Percentiles rank a stretch among this genome's conserved stretches.
Evolutionary conservation across 2,329 filamentous ascomycete genomes (phyloP).

Genomic region (Penicillium psychrosexuale): DNA sequence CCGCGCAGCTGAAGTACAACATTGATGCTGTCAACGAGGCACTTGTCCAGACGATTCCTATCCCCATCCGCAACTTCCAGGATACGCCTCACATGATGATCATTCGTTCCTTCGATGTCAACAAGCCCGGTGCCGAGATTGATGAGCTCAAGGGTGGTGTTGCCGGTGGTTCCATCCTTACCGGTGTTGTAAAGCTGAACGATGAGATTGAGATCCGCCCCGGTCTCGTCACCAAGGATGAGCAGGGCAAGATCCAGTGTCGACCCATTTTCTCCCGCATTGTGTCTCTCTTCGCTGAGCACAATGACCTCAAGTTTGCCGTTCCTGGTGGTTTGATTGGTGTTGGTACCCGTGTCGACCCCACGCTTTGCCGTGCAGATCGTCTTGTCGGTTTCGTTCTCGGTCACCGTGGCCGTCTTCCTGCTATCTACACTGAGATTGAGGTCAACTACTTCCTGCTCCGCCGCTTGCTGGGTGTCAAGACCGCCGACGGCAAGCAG

Average conservation of each 20-base stretch:
- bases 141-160: constrained; percentile 98
- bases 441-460: constrained; percentile 99
- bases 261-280: constrained; percentile 95
- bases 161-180: constrained; percentile 92
- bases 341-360: constrained; percentile 96
- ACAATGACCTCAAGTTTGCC: constrained; percentile 97
- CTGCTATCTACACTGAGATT: constrained; percentile 96
- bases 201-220: constrained; percentile 98
- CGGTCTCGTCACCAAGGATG: constrained; percentile 96
- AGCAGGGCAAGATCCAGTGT: constrained; percentile 90
- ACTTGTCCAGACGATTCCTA: constrained; percentile 90
- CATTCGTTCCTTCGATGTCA: constrained; percentile 98
- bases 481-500: constrained; percentile 97
- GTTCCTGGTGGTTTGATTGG: constrained; percentile 96
- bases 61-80: constrained; percentile 86
- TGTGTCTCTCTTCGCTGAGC: constrained; percentile 92
- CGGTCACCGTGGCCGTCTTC: constrained; percentile 86
- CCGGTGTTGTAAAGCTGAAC: constrained; percentile 92
- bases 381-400: constrained; percentile 97
- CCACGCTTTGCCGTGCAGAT: constrained; percentile 96
- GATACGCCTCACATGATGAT: constrained; percentile 97
- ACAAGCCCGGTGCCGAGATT: constrained; percentile 98
- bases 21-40: constrained; percentile 97
- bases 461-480: constrained; percentile 88
- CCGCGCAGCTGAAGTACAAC: constrained; percentile 98